Evolutionary conservation across 768 basidiomycete genomes (phyloP).

Genomic region (Hypholoma fasciculare): DNA sequence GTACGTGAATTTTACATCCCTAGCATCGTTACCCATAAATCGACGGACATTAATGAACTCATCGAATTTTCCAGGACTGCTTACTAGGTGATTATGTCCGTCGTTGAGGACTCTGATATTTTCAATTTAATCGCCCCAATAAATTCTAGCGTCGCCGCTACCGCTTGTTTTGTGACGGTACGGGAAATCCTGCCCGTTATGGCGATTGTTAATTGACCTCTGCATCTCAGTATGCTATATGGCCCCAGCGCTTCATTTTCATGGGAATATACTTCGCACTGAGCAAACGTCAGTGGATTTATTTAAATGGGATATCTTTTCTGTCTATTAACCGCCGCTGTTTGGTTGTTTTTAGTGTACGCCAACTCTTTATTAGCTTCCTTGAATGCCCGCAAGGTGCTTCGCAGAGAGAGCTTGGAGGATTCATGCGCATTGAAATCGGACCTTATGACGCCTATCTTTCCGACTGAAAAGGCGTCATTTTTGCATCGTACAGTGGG

Average conservation of each 20-base stretch:
- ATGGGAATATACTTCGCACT: slow-evolving; percentile 19
- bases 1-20: neutral
- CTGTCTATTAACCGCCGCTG: neutral
- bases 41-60: too few relatives aligned
- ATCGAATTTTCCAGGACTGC: slow-evolving; percentile 3
- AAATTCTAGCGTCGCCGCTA: slow-evolving; percentile 11
- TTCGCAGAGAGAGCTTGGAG: neutral
- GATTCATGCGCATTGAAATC: neutral
- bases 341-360: slow-evolving; percentile 5
- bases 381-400: slow-evolving; percentile 9
- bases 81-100: slow-evolving; percentile 11
- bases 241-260: slow-evolving; percentile 19
- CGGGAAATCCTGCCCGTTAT: neutral
- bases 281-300: slow-evolving; percentile 10
- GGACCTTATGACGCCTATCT: neutral
- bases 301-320: neutral
- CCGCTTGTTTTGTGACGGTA: slow-evolving; percentile 17
- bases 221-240: slow-evolving; percentile 14
- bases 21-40: neutral
- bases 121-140: neutral
- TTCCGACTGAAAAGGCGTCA: neutral
- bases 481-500: neutral
- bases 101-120: neutral
- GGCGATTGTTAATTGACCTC: neutral
- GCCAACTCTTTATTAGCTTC: slow-evolving; percentile 18